These are phyloP conservation scores for Hymenoscyphus infarciens DNA, from an alignment of 2,329 filamentous ascomycete genomes.

Conservation along the genomic window DNA sequence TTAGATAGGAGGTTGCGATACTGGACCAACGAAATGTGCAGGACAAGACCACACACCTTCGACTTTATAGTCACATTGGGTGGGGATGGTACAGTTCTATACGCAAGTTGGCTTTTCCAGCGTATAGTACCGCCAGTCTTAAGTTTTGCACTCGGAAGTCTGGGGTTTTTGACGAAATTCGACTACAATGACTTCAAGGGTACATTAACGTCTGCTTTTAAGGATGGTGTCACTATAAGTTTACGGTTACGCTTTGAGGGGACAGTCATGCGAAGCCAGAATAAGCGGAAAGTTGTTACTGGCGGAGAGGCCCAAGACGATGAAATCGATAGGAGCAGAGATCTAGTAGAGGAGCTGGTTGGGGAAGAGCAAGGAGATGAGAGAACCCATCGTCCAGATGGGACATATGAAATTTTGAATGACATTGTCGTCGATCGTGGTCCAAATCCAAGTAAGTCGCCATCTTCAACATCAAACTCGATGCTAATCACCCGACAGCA, in stretches of 20 bases:
- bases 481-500: constrained; percentile 45
- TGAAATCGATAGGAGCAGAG: constrained; percentile 45
- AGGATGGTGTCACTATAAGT: constrained; percentile 82
- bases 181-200: constrained; percentile 74
- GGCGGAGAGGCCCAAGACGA: constrained; percentile 37
- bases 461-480: background rate
- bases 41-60: constrained; percentile 75
- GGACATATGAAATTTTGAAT: constrained; percentile 87
- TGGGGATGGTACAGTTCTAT: constrained; percentile 95
- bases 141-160: constrained; percentile 84
- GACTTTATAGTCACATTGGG: constrained; percentile 91
- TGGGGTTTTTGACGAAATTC: constrained; percentile 96
- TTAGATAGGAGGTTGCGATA: constrained; percentile 58
- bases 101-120: constrained; percentile 96
- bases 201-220: constrained; percentile 69
- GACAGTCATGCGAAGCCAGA: constrained; percentile 80
- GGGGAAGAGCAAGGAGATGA: constrained; percentile 81
- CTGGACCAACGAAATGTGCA: constrained; percentile 80
- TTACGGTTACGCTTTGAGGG: constrained; percentile 87
- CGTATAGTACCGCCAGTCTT: constrained; percentile 89
- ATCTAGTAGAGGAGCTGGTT: constrained; percentile 85
- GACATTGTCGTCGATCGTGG: constrained; percentile 95
- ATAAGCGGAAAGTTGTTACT: constrained; percentile 37
- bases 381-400: constrained; percentile 79
- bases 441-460: constrained; percentile 78